Evolutionary conservation across 148 eudicot species (phyloP).

Genomic region (Talinum fruticosum): DNA sequence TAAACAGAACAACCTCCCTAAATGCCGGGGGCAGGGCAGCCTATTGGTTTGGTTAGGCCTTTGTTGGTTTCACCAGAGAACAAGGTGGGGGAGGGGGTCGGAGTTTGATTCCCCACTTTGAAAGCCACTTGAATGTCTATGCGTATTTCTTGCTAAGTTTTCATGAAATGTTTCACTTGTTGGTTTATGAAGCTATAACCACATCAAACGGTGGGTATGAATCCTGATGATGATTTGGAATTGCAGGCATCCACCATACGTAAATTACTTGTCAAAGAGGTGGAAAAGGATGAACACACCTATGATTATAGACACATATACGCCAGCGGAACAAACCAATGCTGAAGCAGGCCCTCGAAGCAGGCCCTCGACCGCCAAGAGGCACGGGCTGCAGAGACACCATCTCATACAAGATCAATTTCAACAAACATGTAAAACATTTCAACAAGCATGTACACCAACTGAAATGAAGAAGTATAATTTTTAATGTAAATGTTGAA

Average conservation of each 20-base stretch:
- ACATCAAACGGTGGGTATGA: not conserved
- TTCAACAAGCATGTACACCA: conserved; percentile 20
- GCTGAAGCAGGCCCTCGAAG: conserved; percentile 17
- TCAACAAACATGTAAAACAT: conserved; percentile 11
- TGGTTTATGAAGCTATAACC: not conserved
- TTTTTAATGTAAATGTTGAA: conserved; percentile 2
- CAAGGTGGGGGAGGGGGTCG: too few species aligned
- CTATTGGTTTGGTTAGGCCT: too few species aligned
- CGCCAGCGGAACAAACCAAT: conserved; percentile 16
- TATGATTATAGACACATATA: conserved; percentile 6
- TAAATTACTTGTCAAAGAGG: conserved; percentile 12
- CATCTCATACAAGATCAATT: conserved; percentile 10
- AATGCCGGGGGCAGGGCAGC: too few species aligned
- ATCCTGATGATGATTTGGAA: not conserved
- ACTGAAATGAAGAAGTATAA: not conserved
- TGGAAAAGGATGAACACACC: conserved; percentile 19
- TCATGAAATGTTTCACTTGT: not conserved
- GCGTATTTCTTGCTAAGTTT: not conserved
- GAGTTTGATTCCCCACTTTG: too few species aligned
- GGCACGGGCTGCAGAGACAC: conserved; percentile 6
- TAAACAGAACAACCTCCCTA: too few species aligned
- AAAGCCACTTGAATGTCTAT: too few species aligned
- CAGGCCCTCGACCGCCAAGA: conserved; percentile 11
- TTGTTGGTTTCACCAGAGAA: too few species aligned
- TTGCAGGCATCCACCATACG: conserved; percentile 27